These are phyloP conservation scores for Bromus sterilis DNA, from an alignment of 176 grass and related monocot genomes.

Conservation along the genomic window DNA sequence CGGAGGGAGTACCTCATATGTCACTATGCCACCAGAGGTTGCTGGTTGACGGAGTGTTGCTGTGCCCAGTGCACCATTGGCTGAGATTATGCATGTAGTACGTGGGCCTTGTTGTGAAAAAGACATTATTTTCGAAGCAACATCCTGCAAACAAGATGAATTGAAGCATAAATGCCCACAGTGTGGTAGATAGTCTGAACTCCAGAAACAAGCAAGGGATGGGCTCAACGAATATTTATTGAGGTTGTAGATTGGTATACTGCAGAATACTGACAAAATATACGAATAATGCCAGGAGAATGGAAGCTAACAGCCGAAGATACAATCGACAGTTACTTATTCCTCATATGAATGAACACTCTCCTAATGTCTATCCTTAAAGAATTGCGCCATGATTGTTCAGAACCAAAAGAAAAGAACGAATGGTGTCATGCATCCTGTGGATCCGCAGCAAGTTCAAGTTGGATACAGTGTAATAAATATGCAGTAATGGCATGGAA, in stretches of 20 bases:
- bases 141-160: conserved; percentile 52
- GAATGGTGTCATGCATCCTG: not conserved
- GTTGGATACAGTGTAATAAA: not conserved
- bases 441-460: conserved; percentile 12
- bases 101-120: conserved; percentile 94
- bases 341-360: not conserved
- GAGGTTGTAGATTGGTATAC: not conserved
- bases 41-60: conserved; percentile 93
- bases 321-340: not conserved
- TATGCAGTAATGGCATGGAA: not conserved
- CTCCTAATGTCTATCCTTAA: not conserved
- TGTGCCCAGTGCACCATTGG: conserved; percentile 76
- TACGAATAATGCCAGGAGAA: not conserved
- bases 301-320: not conserved
- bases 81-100: conserved; percentile 95
- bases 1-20: conserved; percentile 99
- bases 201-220: not conserved
- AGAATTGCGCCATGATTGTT: not conserved
- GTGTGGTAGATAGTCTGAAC: not conserved
- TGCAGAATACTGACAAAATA: not conserved
- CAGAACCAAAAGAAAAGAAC: too few species aligned
- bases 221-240: not conserved
- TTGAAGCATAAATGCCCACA: conserved; percentile 5
- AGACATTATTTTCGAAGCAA: conserved; percentile 95
- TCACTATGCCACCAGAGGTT: conserved; percentile 90